Base-by-base conservation (phyloP, 208 protist species). In the Angomonas deanei region DNA sequence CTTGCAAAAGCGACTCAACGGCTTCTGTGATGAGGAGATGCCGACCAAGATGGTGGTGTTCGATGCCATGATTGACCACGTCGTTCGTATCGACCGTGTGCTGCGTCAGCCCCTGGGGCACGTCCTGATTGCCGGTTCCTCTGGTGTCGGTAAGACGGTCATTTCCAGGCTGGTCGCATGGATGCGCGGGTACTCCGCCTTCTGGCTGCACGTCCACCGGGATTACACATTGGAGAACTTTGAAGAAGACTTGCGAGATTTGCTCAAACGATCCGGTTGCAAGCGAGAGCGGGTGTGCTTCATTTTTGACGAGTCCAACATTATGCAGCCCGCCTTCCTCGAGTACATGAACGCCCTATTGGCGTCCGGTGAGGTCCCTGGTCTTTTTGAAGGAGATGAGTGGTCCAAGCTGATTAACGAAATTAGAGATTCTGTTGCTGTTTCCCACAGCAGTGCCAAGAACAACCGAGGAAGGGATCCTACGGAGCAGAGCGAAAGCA, bases 291-390 rank as follows among this genome's bases (percentile, higher is more conserved):
- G 94, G 58, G 98, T 99, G 53, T 99, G 96, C 72, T 99, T 99
- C 82, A 93, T 99, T 38, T 99, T 99, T 75, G 98, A 99, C 78
- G 98, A 99, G 74, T 97, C 88, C 19, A 99, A 99, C 76, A 95
- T 99, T 4, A 81, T 99, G 61, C 91, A 99, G 68, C 85, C 97
- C 21, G 92, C 87, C 56, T 99, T 99, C 80, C 86, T 99, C 15
- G 98, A 99, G 78, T 97, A 98, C 76, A 99, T 99, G 92, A 99
- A 99, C 74, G 98, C 98, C 15, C 80, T 99, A 2, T 84, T 99
- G 23, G 97, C 99, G n/a, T 97, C 88, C 27, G 98, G 98, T 34
- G 93, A 95, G 86, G 98, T 94, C 74, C 98, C 98, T 0, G 98
- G 98, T 21, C 86, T 99, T 3, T 99, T 99, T 83, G 98, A 99